Base-by-base conservation (phyloP, 2,329 filamentous ascomycete genomes). In the Aspergillus quadricinctus region DNA sequence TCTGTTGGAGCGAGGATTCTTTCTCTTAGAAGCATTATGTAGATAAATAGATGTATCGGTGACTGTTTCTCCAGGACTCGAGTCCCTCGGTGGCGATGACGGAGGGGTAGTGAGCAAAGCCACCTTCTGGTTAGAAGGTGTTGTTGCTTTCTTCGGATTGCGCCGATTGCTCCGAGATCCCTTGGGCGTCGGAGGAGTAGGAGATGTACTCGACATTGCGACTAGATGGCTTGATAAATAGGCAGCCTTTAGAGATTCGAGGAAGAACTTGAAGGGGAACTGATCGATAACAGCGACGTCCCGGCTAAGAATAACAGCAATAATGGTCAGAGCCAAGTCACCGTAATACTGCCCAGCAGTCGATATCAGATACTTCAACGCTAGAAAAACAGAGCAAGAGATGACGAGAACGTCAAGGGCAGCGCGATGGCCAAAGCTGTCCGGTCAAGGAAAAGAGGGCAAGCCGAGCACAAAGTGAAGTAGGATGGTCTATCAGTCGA, bases 171-270 rank as follows among this genome's bases (percentile, higher is more conserved):
- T 76, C 56, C 73, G 72, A 59, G 69, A 57, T 45, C 66, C 71
- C 61, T 75, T 76, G 5, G 75, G 70, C 40, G 75, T 72, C 48
- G 69, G 65, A 64, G 74, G 71, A 55, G 69, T 65, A 46, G 69
- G 65, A 45, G 65, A 64, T 67, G 73, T 72, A 49, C 76, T 70
- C 67, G 78, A 78, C 79, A 81, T 81, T 60, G 60, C 64, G 66
- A 70, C 64, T 48, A 60, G 53, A 69, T 69, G 74, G 74, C 74
- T 79, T 77, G 75, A 77, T 75, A 79, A 78, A 80, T 80, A 79
- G 69, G 72, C 75, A 78, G 75, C 75, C 77, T 70, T 66, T 61
- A 61, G 63, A 59, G 10, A 11, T 46, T 46, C 14, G 14, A 7
- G 31, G 67, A 64, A 67, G 61, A 64, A 62, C 66, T 61, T 66